Base-by-base conservation (phyloP, 2,329 filamentous ascomycete species). In the Periconia sp. region DNA sequence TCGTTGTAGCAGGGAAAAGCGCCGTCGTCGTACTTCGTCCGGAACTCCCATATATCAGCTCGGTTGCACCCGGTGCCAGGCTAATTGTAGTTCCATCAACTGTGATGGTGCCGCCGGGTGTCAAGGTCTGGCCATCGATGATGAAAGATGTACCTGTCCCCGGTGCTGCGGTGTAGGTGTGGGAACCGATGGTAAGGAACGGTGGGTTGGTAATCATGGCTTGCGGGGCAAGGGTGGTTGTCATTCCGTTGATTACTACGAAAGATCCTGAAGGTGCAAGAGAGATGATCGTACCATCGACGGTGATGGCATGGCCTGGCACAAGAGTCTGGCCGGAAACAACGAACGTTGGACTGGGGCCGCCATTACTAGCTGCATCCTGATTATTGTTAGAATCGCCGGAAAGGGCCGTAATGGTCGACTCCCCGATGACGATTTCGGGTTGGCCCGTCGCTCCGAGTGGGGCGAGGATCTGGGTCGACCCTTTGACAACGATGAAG, bases 1-100 rank as follows among this genome's bases (percentile, higher is more conserved):
- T 68, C 16, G 59, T 65, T 4, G 68, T 69, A 1, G 69, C 71
- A 5, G 71, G 70, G 46, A 73, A 73, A 9, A 75, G 52, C 0
- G 65, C 69, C 4, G 52, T 57, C 3, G 60, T 65, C 3, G 65
- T 63, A 15, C 52, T 61, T 13, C 60, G 61, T 4, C 64, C 62
- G 5, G 60, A 31, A 21, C 61, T 69, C 5, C 68, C 62, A 34
- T 72, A 66, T 21, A 66, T 56, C 7, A 74, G 47, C 13, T 68
- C 43, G 0, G 71, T 73, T 2, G 70, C 69, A 3, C 66, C 59
- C 4, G 63, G 57, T 1, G 59, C 57, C 0, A 75, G 63, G 18
- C 52, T 62, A 19, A 71, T 61, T 0, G 61, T 65, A 0, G 65
- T 69, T 11, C 66, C 65, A 26, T 56, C 49, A 2, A 67, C 53